Evolutionary conservation across 2,329 filamentous ascomycete species (phyloP).

Genomic region (Exserohilum rostratum): DNA sequence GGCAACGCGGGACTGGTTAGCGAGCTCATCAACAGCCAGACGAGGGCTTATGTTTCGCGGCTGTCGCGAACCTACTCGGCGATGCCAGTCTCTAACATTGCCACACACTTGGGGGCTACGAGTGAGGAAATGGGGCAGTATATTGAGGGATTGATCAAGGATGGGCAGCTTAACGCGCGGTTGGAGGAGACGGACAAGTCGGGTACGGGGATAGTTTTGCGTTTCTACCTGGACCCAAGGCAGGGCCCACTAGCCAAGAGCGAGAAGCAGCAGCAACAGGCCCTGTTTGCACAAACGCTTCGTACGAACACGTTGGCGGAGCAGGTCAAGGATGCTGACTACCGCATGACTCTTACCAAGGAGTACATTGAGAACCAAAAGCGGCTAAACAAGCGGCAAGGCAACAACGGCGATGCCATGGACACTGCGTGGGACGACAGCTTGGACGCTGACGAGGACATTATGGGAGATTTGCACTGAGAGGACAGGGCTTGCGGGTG

Average conservation of each 20-base stretch:
- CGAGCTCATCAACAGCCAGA: conserved; percentile 73
- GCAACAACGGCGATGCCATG: conserved; percentile 43
- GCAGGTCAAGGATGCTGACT: conserved; percentile 61
- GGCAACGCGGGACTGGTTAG: conserved; percentile 73
- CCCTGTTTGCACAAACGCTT: conserved; percentile 57
- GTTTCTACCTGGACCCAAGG: conserved; percentile 55
- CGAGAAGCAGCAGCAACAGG: conserved; percentile 50
- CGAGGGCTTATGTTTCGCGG: conserved; percentile 75
- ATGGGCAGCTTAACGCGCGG: conserved; percentile 58
- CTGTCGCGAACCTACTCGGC: conserved; percentile 75
- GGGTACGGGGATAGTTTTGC: conserved; percentile 56
- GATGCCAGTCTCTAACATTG: conserved; percentile 62
- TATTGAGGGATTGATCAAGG: conserved; percentile 59
- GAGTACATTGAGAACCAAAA: conserved; percentile 63
- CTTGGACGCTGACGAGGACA: conserved; percentile 46
- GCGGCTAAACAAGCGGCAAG: conserved; percentile 53
- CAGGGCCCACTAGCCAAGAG: conserved; percentile 47
- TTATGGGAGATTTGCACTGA: conserved; percentile 48
- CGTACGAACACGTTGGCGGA: conserved; percentile 59
- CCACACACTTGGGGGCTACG: conserved; percentile 57
- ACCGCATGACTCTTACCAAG: conserved; percentile 62
- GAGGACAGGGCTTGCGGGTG: background rate
- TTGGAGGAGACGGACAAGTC: conserved; percentile 53
- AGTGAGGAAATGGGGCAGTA: conserved; percentile 60
- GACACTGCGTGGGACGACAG: conserved; percentile 46